These are phyloP conservation scores for Scedosporium dehoogii DNA, from an alignment of 2,329 filamentous ascomycete genomes.

Conservation along the genomic window DNA sequence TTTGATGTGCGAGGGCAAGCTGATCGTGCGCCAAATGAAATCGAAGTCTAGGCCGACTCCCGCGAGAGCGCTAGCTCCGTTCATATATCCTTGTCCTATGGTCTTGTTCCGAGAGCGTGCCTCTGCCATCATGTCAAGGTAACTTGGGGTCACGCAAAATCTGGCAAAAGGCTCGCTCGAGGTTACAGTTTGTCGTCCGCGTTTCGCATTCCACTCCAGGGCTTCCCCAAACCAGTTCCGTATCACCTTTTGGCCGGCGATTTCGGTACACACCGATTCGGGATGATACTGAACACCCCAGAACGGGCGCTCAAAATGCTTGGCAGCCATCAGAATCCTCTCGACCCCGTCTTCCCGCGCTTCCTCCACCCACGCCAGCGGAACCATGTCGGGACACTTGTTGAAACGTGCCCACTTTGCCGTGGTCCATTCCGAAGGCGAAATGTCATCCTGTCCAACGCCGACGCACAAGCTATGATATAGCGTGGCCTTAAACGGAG, in stretches of 20 bases:
- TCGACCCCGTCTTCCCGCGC: slow-evolving; percentile 28
- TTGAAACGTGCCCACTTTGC: slow-evolving; percentile 28
- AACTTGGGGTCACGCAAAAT: slow-evolving; percentile 4
- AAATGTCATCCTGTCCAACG: slow-evolving; percentile 35
- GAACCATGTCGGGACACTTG: slow-evolving; percentile 32
- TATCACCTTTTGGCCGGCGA: slow-evolving; percentile 53
- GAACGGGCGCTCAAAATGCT: slow-evolving; percentile 59
- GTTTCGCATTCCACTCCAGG: slow-evolving; percentile 43
- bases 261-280: slow-evolving; percentile 76
- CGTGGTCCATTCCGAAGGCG: slow-evolving; percentile 23
- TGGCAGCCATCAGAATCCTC: slow-evolving; percentile 65
- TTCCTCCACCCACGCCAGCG: slow-evolving; percentile 54
- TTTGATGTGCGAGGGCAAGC: slow-evolving; percentile 23
- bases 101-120: not conserved
- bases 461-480: slow-evolving; percentile 60
- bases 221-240: slow-evolving; percentile 66
- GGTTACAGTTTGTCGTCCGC: slow-evolving; percentile 2
- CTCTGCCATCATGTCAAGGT: not conserved
- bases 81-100: not conserved
- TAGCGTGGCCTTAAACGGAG: slow-evolving; percentile 58
- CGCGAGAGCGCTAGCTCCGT: slow-evolving; percentile 14
- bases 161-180: not conserved
- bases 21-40: slow-evolving; percentile 32
- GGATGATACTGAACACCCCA: slow-evolving; percentile 90
- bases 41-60: slow-evolving; percentile 17